Conservation (phyloP, 371 early-diverging fungal genomes). For the Mucor sp. region DNA sequence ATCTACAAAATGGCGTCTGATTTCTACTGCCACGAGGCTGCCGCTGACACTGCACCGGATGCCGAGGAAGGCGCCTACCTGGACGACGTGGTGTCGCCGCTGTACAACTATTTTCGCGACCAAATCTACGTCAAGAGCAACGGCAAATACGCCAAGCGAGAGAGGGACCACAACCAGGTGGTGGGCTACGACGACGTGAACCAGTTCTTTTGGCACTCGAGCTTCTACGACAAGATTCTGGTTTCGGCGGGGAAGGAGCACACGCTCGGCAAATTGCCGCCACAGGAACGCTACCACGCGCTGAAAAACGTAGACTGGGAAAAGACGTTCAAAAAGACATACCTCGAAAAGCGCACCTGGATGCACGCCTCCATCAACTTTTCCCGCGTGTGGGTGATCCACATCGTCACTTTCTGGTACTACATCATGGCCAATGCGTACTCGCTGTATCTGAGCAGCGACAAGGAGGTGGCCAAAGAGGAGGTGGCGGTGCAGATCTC, state of each 20-base stretch:
- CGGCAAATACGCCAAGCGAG: conserved; percentile 75
- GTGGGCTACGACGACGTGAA: conserved; percentile 93
- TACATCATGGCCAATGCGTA: conserved; percentile 77
- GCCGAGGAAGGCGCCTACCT: conserved; percentile 74
- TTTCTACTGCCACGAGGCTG: conserved; percentile 38
- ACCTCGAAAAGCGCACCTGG: conserved; percentile 85
- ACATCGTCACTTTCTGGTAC: conserved; percentile 83
- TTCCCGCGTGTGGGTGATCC: conserved; percentile 86
- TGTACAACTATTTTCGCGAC: conserved; percentile 79
- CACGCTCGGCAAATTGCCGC: conserved; percentile 59
- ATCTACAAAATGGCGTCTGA: conserved; percentile 79
- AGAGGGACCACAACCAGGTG: conserved; percentile 78
- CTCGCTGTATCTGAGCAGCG: conserved; percentile 60
- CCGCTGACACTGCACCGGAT: conserved; percentile 24
- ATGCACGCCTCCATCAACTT: conserved; percentile 88
- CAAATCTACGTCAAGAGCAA: conserved; percentile 74
- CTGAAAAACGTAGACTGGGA: conserved; percentile 75
- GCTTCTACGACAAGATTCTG: conserved; percentile 63
- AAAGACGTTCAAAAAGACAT: conserved; percentile 79
- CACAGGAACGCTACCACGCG: conserved; percentile 67
- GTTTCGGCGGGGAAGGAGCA: conserved; percentile 55
- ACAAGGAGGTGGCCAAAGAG: conserved; percentile 37
- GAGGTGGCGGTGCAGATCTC: conserved; percentile 65
- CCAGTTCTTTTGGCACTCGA: conserved; percentile 84
- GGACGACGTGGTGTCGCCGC: conserved; percentile 70